Evolutionary conservation across 371 early-diverging fungal species (phyloP), one percentile per base, ranked within the genome.

Genomic region (Mortierella polycephala): DNA sequence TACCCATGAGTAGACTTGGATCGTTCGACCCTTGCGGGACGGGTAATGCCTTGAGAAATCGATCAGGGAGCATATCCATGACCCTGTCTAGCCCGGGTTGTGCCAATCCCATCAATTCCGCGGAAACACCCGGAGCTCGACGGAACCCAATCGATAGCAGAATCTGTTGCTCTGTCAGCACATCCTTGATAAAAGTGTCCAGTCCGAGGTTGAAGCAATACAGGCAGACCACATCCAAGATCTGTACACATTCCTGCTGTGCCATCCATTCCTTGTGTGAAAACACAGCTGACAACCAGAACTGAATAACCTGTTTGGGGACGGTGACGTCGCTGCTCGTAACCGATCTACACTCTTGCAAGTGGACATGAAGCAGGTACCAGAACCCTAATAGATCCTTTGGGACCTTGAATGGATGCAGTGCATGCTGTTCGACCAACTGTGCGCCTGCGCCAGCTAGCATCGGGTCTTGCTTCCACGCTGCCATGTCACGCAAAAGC

Each of bases 1-100:
- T 87, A 1, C 87, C 88, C 39, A 82, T 81, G 30, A 89, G 54
- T n/a, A 89, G 64, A 47, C 84, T 87, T 7, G 77, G 77, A 44
- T 81, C 82, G 42, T 45, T 74, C 2, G 84, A 69, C 4, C 83
- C 84, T 4, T 81, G 79, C 0, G 83, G 67, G 14, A 83, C 85
- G 4, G 87, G 87, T 14, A 89, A 81, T 67, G 61, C 71, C 79
- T 67, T 86, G 73, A 51, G 83, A 67, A 69, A 79, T 56, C 49
- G 82, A 18, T 74, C 67, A 21, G 67, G 79, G 39, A 82, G 50
- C 62, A 70, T 50, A 40, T 71, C 63, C 71, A 79, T 69, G 45
- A 66, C 71, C 18, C 65, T 67, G 30, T 69, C 69, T 42, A 79
- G 30, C 5, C 74, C 62, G 4, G 80, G 80, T 12, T 79, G 80